phyloP scores from a whole-genome alignment of 2,329 filamentous ascomycete species.

The Paecilomyces variotii region DNA sequence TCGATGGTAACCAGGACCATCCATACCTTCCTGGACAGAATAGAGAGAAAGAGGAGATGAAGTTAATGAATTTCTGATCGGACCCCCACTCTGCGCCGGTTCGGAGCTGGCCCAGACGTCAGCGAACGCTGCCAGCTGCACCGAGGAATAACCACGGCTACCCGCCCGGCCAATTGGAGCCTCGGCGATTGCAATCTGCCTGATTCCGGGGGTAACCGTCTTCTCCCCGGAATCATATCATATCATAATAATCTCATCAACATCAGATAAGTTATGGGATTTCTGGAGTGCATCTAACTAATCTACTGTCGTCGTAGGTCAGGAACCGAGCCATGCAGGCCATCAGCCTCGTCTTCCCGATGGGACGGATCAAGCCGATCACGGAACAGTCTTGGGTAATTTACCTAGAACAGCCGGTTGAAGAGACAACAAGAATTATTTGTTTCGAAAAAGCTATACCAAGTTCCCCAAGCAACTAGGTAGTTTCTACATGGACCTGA shows the following conservation, averaged over 20 bases:
- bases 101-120: neutral
- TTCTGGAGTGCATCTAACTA: too few species aligned
- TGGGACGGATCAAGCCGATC: too few species aligned
- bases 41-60: neutral
- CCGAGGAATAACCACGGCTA: constrained; percentile 1
- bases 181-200: neutral
- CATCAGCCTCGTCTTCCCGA: too few species aligned
- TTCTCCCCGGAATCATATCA: neutral
- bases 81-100: neutral
- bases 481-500: too few species aligned
- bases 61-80: neutral
- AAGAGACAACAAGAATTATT: too few species aligned
- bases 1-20: neutral
- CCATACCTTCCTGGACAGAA: neutral
- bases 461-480: too few species aligned
- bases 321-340: too few species aligned
- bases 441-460: too few species aligned
- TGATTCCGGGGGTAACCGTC: constrained; percentile 1
- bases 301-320: too few species aligned
- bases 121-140: neutral
- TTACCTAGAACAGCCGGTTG: too few species aligned
- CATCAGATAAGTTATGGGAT: too few species aligned
- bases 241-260: neutral
- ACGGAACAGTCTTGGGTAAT: too few species aligned
- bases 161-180: neutral